A percentile compares a stretch with the other conserved stretches of the same genome.
These are phyloP conservation scores for Meyerozyma guilliermondii DNA, from an alignment of 1,139 yeast genomes.

Conservation along the genomic window DNA sequence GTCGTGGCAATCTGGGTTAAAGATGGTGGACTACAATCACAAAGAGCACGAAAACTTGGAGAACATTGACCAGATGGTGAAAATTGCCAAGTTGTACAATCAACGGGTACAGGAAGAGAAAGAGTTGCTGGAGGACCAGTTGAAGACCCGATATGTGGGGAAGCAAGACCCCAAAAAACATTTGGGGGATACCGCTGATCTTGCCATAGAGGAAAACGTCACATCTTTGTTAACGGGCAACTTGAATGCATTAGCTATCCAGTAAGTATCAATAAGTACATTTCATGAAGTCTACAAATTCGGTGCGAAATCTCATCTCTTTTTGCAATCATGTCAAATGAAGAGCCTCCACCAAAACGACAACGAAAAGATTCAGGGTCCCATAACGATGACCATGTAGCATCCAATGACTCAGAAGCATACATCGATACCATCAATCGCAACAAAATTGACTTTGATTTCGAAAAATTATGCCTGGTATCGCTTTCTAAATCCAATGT, in stretches of 20 bases:
- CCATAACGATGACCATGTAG: background rate
- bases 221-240: slow-evolving; percentile 83
- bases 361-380: background rate
- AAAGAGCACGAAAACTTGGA: slow-evolving; percentile 74
- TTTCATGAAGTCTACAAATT: background rate
- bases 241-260: slow-evolving; percentile 80
- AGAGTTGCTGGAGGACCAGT: slow-evolving; percentile 80
- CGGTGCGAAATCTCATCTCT: background rate
- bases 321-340: background rate
- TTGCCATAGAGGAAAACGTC: slow-evolving; percentile 82
- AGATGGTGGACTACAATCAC: slow-evolving; percentile 69
- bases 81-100: slow-evolving; percentile 85
- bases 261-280: slow-evolving; percentile 22
- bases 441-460: slow-evolving; percentile 60
- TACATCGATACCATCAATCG: slow-evolving; percentile 56
- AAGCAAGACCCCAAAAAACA: slow-evolving; percentile 99
- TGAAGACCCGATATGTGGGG: slow-evolving; percentile 94
- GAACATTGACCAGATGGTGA: slow-evolving; percentile 76
- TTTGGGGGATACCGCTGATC: slow-evolving; percentile 82
- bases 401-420: background rate
- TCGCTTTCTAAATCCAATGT: slow-evolving; percentile 57
- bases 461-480: slow-evolving; percentile 61
- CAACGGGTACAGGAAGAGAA: slow-evolving; percentile 91
- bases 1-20: slow-evolving; percentile 93
- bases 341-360: slow-evolving; percentile 1